phyloP scores from a whole-genome alignment of 2,329 filamentous ascomycete species.

The Chlorencoelia australis region DNA sequence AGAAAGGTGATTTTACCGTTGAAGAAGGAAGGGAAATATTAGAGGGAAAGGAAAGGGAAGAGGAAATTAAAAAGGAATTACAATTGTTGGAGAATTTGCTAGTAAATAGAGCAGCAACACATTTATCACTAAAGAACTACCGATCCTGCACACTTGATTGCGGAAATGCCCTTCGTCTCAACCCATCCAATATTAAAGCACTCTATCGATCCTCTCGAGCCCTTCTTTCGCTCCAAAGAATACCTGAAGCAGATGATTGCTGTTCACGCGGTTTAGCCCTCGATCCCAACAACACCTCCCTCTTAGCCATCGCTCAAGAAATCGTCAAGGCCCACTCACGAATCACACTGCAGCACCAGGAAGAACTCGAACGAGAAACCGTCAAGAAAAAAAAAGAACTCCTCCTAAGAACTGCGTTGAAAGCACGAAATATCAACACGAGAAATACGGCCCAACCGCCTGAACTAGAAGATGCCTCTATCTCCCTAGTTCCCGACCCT shows the following conservation, averaged over 20 bases:
- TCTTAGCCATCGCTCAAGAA: slow-evolving; percentile 52
- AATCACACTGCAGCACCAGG: slow-evolving; percentile 44
- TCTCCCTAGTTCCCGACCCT: slow-evolving; percentile 62
- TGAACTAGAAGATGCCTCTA: slow-evolving; percentile 74
- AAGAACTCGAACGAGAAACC: slow-evolving; percentile 45
- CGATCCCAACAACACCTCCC: slow-evolving; percentile 59
- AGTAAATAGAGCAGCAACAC: slow-evolving; percentile 81
- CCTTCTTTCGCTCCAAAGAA: slow-evolving; percentile 66
- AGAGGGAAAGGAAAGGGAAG: slow-evolving; percentile 31
- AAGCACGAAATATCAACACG: slow-evolving; percentile 58
- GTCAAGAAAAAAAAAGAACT: slow-evolving; percentile 44
- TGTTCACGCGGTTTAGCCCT: slow-evolving; percentile 62
- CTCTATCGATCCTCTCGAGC: slow-evolving; percentile 78
- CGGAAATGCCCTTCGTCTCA: slow-evolving; percentile 66
- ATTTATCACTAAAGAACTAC: slow-evolving; percentile 83
- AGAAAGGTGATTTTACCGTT: slow-evolving; percentile 24
- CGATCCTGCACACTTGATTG: slow-evolving; percentile 80
- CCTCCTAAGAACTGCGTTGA: slow-evolving; percentile 56
- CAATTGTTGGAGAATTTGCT: slow-evolving; percentile 65
- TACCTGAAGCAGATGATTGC: slow-evolving; percentile 71
- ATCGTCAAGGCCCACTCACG: slow-evolving; percentile 49
- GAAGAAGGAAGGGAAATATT: slow-evolving; percentile 34
- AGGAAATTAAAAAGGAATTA: slow-evolving; percentile 40
- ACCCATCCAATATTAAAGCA: slow-evolving; percentile 76
- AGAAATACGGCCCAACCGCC: slow-evolving; percentile 62